A percentile compares a stretch with the other conserved stretches of the same genome.
Conservation (phyloP, 352 stramenopile genomes). For the Phytophthora pistaciae region DNA sequence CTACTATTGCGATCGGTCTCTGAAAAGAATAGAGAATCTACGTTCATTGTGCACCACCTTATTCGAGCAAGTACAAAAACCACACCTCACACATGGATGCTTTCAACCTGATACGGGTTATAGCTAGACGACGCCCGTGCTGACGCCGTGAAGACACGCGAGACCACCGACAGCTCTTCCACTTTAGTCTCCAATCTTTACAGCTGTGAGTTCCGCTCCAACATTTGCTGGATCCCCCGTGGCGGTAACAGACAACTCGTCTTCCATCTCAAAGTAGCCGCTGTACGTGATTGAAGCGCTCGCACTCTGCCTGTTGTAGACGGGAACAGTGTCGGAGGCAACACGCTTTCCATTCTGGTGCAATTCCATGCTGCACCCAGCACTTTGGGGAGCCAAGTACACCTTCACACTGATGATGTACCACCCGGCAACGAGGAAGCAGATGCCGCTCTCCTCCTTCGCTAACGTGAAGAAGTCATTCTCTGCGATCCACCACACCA, state of each 20-base stretch:
- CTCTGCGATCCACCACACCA: background rate
- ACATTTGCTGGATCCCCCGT: background rate
- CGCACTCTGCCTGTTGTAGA: no score
- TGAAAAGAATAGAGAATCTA: no score
- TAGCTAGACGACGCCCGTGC: no score
- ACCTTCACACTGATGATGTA: background rate
- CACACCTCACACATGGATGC: no score
- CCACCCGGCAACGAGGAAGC: background rate
- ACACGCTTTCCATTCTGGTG: background rate
- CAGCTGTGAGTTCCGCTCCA: background rate
- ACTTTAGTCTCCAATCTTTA: background rate
- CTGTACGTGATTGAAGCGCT: background rate
- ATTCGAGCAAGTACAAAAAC: no score
- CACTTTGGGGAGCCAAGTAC: background rate
- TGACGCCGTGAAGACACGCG: background rate
- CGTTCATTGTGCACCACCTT: no score
- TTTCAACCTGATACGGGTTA: no score
- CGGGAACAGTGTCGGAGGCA: slow-evolving; percentile 2
- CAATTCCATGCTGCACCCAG: background rate
- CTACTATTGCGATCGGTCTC: no score
- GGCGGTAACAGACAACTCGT: background rate
- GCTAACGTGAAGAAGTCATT: background rate
- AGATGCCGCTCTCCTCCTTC: background rate
- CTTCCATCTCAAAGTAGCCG: background rate
- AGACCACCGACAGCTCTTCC: background rate